These are phyloP conservation scores for Amylocarpus encephaloides DNA, from an alignment of 2,329 filamentous ascomycete genomes.

Conservation along the genomic window DNA sequence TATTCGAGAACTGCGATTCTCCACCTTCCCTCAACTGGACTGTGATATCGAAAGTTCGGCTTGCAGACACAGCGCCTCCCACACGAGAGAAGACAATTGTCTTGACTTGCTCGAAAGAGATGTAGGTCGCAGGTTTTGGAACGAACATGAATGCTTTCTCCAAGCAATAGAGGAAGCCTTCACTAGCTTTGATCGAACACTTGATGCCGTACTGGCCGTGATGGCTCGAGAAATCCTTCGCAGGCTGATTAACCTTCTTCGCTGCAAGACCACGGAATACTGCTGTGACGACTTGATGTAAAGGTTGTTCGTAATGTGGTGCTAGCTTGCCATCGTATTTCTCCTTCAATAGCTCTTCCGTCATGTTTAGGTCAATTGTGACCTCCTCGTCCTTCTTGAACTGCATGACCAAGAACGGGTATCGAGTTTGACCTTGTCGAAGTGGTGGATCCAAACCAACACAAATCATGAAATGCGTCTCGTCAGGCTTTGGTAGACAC, in stretches of 20 bases:
- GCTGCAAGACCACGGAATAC: constrained; percentile 92
- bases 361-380: constrained; percentile 92
- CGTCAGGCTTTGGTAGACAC: constrained; percentile 96
- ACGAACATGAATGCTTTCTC: constrained; percentile 99
- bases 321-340: constrained; percentile 88
- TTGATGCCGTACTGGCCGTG: constrained; percentile 94
- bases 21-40: constrained; percentile 82
- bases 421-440: constrained; percentile 93
- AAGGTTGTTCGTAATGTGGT: constrained; percentile 84
- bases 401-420: constrained; percentile 98
- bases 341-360: constrained; percentile 75
- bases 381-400: constrained; percentile 98
- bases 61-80: constrained; percentile 84
- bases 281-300: constrained; percentile 88
- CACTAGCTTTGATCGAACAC: constrained; percentile 99
- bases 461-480: constrained; percentile 89
- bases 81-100: constrained; percentile 94
- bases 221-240: constrained; percentile 90
- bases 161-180: constrained; percentile 92
- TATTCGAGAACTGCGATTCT: constrained; percentile 97
- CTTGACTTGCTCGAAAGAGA: constrained; percentile 87
- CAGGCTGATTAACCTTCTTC: constrained; percentile 91
- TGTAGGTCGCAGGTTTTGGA: constrained; percentile 95
- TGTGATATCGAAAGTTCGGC: constrained; percentile 95
- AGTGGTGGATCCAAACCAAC: constrained; percentile 92